Evolutionary conservation across 2,329 filamentous ascomycete genomes (phyloP), one percentile per base, ranked within the genome.

Genomic region (Colletotrichum agaves): DNA sequence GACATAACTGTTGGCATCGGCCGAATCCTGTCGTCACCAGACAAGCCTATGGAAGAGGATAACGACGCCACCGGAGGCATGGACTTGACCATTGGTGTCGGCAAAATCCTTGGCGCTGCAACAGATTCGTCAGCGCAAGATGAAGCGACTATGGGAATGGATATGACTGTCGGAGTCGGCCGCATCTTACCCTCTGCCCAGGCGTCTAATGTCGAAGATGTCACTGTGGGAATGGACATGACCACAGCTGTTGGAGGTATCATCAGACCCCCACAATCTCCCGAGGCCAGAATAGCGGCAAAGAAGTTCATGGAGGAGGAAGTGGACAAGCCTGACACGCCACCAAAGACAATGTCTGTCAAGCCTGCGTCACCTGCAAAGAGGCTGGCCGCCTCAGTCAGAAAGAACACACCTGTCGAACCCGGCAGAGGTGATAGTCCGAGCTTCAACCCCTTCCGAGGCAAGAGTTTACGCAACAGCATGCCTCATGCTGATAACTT

Each of bases 1-100:
- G 90, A 92, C 50, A 87, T 92, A 75, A 92, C 90, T 3, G 82
- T 83, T 47, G 87, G 85, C 4, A 80, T 91, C 41, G 90, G 90
- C 69, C 70, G 85, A 81, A 76, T 79, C 43, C 78, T 80, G 15
- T 71, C 74, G 41, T 69, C 76, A 66, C 73, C 79, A 33, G 77
- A 83, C 64, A 81, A 82, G 4, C 83, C 83, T 64, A 83, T 77
- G 65, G 85, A 74, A 72, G 70, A 76, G 17, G 63, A 87, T n/a
- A n/a, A n/a, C 83, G 88, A 89, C 60, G 85, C 87, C 70, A 69
- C 76, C 71, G 75, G 75, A 71, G 77, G 77, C 43, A 90, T 90
- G 88, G 88, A 90, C 33, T 87, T 90, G 74, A 85, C 82, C 5
- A 77, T 75, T n/a, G 79, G 80, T 13, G 71, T 84, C 61, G 82